Conservation (phyloP, 306 rosid species). For the Vicia villosa region DNA sequence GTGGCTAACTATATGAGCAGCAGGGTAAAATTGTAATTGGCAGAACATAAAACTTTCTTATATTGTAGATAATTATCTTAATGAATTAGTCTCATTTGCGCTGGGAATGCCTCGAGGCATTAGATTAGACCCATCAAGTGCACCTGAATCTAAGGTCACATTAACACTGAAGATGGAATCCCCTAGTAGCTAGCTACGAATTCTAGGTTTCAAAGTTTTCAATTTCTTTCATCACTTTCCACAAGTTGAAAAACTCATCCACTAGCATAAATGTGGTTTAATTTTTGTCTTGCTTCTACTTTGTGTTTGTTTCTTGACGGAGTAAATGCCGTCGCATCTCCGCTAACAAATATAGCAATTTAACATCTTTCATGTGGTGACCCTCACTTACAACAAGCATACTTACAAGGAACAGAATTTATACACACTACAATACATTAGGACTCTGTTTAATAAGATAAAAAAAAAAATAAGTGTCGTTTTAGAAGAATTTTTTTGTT, state of each 20-base stretch:
- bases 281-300: background rate
- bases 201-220: background rate
- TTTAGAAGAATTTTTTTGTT: too few species aligned
- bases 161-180: background rate
- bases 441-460: too few species aligned
- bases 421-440: too few species aligned
- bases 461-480: too few species aligned
- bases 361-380: slow-evolving; percentile 18
- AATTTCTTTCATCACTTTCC: slow-evolving; percentile 11
- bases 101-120: too few species aligned
- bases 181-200: background rate
- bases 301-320: background rate
- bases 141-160: background rate
- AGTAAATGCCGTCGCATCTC: background rate
- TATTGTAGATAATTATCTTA: too few species aligned
- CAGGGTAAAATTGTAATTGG: too few species aligned
- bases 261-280: background rate
- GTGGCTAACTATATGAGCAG: too few species aligned
- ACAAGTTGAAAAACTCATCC: background rate
- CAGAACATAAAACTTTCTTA: too few species aligned
- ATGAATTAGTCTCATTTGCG: too few species aligned
- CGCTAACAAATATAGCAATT: slow-evolving; percentile 30
- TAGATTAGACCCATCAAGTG: too few species aligned
- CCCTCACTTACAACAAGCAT: background rate
- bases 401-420: too few species aligned